Conservation (phyloP, 2,329 filamentous ascomycete genomes). For the Beauveria asiatica region DNA sequence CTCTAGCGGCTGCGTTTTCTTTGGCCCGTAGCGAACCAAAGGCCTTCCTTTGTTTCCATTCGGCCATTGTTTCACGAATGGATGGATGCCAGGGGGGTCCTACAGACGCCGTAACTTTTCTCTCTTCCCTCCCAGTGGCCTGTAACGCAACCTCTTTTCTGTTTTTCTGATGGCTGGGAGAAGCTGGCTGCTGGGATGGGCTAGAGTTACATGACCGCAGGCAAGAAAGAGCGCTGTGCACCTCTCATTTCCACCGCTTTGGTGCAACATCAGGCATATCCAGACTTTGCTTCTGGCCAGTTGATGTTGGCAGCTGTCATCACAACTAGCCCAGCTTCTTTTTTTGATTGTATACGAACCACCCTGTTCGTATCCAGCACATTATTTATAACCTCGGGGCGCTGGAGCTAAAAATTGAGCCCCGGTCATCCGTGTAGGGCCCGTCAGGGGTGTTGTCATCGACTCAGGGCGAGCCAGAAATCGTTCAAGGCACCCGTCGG, state of each 20-base stretch:
- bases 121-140: background rate
- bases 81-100: background rate
- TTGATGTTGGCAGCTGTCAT: background rate
- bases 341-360: background rate
- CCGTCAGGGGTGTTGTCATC: background rate
- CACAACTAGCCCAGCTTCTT: background rate
- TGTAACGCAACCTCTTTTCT: background rate
- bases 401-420: background rate
- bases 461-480: background rate
- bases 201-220: background rate
- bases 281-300: background rate
- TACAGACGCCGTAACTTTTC: constrained; percentile 2
- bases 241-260: constrained; percentile 1
- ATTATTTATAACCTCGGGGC: background rate
- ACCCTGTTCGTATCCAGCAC: constrained; percentile 1
- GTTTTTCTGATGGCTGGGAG: background rate
- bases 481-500: background rate
- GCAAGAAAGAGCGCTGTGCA: background rate
- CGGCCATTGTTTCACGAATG: constrained; percentile 8
- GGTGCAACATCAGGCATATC: background rate
- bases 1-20: background rate
- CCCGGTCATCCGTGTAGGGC: background rate
- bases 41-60: background rate
- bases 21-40: background rate
- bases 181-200: background rate